Evolutionary conservation across 768 basidiomycete species (phyloP).

Genomic region (Pholiota microspora): DNA sequence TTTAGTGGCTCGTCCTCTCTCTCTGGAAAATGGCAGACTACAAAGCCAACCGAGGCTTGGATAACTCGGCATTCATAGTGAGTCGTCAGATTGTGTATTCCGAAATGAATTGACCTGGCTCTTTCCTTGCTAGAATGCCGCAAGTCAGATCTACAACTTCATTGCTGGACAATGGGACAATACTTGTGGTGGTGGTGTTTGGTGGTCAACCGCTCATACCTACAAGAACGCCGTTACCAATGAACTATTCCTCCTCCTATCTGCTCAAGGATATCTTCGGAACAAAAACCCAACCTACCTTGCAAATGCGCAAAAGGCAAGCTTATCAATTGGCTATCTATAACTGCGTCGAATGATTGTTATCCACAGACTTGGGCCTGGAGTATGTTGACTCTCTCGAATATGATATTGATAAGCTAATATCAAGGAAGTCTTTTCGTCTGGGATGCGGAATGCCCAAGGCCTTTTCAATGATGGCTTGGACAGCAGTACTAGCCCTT

Average conservation of each 20-base stretch:
- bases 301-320: conserved; percentile 45
- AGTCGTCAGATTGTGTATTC: conserved; percentile 5
- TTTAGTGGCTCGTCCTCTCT: conserved; percentile 54
- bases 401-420: background rate
- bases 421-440: conserved; percentile 30
- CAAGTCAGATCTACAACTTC: conserved; percentile 47
- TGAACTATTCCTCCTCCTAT: conserved; percentile 50
- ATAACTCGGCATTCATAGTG: conserved; percentile 27
- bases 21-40: conserved; percentile 61
- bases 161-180: conserved; percentile 50
- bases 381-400: conserved; percentile 24
- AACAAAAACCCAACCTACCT: conserved; percentile 38
- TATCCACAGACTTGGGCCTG: conserved; percentile 32
- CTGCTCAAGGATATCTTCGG: conserved; percentile 45
- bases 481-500: conserved; percentile 28
- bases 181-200: conserved; percentile 54
- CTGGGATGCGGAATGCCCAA: conserved; percentile 44
- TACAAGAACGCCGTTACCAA: conserved; percentile 68
- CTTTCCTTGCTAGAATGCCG: conserved; percentile 38
- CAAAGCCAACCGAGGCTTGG: conserved; percentile 37
- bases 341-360: background rate
- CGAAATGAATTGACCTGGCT: no score
- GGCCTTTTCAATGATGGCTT: conserved; percentile 48
- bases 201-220: conserved; percentile 53
- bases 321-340: no score